phyloP scores from a whole-genome alignment of 768 basidiomycete species.

The Auricularia heimuer region DNA sequence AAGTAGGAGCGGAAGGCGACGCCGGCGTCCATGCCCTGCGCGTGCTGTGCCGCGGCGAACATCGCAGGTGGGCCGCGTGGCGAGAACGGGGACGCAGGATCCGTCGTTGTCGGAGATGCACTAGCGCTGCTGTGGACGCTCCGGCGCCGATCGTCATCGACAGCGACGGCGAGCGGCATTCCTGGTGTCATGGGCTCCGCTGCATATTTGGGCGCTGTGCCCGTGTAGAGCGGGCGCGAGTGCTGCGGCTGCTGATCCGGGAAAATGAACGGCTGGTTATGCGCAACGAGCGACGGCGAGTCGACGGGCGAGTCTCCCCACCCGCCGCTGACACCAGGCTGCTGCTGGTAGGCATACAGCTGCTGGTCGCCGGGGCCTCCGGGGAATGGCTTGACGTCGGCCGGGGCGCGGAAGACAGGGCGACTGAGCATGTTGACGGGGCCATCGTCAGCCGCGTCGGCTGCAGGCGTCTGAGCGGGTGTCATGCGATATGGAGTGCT shows the following conservation, averaged over 20 bases:
- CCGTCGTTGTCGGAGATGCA: background rate
- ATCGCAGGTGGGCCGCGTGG: background rate
- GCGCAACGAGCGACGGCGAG: background rate
- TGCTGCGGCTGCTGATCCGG: background rate
- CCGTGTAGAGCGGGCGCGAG: background rate
- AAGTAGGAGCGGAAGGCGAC: slow-evolving; percentile 1
- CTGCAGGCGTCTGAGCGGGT: background rate
- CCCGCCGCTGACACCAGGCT: background rate
- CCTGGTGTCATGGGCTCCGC: background rate
- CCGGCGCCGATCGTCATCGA: background rate
- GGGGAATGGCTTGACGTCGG: background rate
- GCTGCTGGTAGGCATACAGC: background rate
- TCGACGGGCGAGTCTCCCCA: background rate
- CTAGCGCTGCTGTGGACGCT: background rate
- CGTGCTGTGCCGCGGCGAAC: background rate
- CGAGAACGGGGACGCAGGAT: background rate
- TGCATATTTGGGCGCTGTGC: background rate
- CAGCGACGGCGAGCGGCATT: background rate
- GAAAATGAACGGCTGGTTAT: background rate
- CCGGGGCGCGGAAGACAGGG: background rate
- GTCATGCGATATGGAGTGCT: background rate
- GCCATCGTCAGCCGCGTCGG: background rate
- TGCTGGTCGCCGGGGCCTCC: background rate
- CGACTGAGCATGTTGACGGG: background rate
- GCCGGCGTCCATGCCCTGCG: background rate